A percentile compares a stretch with the other conserved stretches of the same genome.
phyloP scores from a whole-genome alignment of 257 asterid species.

The Verbascum thapsus region DNA sequence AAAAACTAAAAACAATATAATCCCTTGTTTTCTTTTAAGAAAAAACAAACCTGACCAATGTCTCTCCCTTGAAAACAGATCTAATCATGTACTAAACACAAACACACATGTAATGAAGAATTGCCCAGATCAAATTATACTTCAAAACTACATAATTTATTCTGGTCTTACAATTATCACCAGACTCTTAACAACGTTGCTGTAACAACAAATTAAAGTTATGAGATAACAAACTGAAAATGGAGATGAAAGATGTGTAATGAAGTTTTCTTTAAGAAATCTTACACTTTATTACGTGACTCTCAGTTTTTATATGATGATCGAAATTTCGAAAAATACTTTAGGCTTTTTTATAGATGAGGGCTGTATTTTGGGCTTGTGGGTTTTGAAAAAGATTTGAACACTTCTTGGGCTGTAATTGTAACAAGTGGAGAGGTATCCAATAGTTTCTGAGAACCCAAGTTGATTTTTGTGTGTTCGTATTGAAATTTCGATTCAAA shows the following conservation, averaged over 20 bases:
- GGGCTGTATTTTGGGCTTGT: slow-evolving; percentile 11
- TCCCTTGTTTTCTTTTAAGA: not conserved
- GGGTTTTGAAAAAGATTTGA: not conserved
- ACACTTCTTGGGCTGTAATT: too few species aligned
- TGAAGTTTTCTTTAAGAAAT: slow-evolving; percentile 32
- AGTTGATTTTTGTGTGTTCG: too few species aligned
- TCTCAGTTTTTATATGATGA: slow-evolving; percentile 33
- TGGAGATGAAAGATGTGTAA: slow-evolving; percentile 24
- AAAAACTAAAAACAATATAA: slow-evolving; percentile 19
- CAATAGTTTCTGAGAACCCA: too few species aligned
- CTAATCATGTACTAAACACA: slow-evolving; percentile 54
- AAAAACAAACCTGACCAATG: not conserved
- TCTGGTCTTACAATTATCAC: slow-evolving; percentile 22
- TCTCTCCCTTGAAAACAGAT: slow-evolving; percentile 70
- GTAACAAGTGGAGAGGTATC: too few species aligned
- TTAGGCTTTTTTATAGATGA: slow-evolving; percentile 24
- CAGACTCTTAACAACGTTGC: not conserved
- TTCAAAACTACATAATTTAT: slow-evolving; percentile 21
- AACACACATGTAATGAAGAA: too few species aligned
- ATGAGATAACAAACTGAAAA: slow-evolving; percentile 19
- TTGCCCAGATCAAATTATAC: slow-evolving; percentile 32
- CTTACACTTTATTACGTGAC: slow-evolving; percentile 29
- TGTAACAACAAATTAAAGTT: slow-evolving; percentile 32
- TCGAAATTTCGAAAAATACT: slow-evolving; percentile 22
- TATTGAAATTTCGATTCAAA: not conserved